Percentiles rank a stretch among this genome's conserved stretches.
Conservation (phyloP, 2,329 filamentous ascomycete genomes). For the Alternaria alternata region DNA sequence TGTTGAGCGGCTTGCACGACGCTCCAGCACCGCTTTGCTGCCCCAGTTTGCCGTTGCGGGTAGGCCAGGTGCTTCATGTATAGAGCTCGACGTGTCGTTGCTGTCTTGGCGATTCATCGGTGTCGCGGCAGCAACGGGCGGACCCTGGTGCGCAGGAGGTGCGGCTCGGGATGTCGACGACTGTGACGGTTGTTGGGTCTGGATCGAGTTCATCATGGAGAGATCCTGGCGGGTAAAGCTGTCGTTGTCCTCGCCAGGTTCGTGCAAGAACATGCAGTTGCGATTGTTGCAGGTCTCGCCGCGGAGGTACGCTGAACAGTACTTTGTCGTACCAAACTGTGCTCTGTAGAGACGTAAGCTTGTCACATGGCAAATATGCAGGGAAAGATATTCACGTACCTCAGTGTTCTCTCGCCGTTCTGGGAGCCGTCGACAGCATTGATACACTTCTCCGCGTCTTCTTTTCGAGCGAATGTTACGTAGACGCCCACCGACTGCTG, state of each 20-base stretch:
- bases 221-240: constrained; percentile 95
- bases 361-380: constrained; percentile 9
- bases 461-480: constrained; percentile 93
- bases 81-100: constrained; percentile 72
- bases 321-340: constrained; percentile 92
- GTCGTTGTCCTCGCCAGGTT: constrained; percentile 97
- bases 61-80: constrained; percentile 80
- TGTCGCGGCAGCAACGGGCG: constrained; percentile 62
- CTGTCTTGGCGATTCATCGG: constrained; percentile 78
- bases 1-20: constrained; percentile 79
- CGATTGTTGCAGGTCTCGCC: constrained; percentile 95
- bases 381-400: constrained; percentile 59
- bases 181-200: constrained; percentile 75
- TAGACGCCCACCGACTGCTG: constrained; percentile 95
- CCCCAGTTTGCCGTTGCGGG: constrained; percentile 96
- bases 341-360: constrained; percentile 57
- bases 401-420: constrained; percentile 85
- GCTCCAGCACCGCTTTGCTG: constrained; percentile 71
- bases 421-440: constrained; percentile 89
- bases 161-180: constrained; percentile 61
- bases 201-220: constrained; percentile 91
- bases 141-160: constrained; percentile 59
- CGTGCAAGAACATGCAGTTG: constrained; percentile 97
- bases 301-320: constrained; percentile 95
- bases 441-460: constrained; percentile 90